A percentile compares a stretch with the other conserved stretches of the same genome.
Evolutionary conservation across 1,284 basidiomycete genomes (phyloP).

Genomic region (Trichosporon faecale): DNA sequence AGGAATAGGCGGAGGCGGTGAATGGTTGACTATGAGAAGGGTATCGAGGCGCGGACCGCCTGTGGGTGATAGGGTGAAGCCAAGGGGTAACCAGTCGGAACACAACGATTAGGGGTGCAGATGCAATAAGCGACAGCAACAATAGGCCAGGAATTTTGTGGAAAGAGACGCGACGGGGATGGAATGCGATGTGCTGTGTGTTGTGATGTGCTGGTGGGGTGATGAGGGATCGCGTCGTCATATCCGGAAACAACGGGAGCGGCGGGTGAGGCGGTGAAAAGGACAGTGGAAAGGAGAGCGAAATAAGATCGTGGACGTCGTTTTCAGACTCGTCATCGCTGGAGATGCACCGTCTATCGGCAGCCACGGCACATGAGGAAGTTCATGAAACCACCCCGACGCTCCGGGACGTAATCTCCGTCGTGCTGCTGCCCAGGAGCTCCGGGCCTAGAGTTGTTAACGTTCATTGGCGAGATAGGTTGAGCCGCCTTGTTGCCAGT

Average conservation of each 20-base stretch:
- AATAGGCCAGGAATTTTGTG: background rate
- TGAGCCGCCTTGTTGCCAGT: conserved; percentile 24
- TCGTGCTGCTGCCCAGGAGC: conserved; percentile 41
- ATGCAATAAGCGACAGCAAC: conserved; percentile 16
- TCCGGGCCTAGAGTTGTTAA: conserved; percentile 40
- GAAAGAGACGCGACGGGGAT: conserved; percentile 5
- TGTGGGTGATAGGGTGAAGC: background rate
- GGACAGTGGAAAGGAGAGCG: conserved; percentile 10
- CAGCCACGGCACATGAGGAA: conserved; percentile 49
- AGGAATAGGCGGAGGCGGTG: background rate
- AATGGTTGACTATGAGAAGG: conserved; percentile 4
- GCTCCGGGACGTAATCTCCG: conserved; percentile 40
- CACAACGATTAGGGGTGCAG: conserved; percentile 18
- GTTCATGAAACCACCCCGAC: conserved; percentile 43
- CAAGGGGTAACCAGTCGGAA: conserved; percentile 7
- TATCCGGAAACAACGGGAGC: background rate
- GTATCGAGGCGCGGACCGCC: background rate
- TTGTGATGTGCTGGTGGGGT: conserved; percentile 6
- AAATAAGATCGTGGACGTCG: background rate
- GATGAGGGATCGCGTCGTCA: background rate
- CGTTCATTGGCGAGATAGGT: conserved; percentile 46
- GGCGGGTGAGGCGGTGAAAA: conserved; percentile 6
- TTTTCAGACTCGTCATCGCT: background rate
- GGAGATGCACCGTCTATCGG: conserved; percentile 31
- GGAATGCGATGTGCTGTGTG: conserved; percentile 6